phyloP scores from a whole-genome alignment of 768 basidiomycete genomes.

The Cystofilobasidium capitatum region DNA sequence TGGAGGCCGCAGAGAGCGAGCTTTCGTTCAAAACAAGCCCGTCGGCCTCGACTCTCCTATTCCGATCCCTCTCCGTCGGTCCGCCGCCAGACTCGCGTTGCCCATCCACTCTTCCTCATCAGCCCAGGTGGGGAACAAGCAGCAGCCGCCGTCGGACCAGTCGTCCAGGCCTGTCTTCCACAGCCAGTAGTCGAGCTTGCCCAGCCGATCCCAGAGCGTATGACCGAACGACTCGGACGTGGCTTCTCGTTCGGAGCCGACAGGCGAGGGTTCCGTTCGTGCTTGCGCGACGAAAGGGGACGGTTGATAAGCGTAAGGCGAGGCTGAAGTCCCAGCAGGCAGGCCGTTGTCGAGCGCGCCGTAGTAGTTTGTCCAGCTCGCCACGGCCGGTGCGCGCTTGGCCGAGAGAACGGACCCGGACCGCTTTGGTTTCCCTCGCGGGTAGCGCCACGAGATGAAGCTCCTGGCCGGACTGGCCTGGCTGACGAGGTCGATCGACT shows the following conservation, averaged over 20 bases:
- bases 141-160: neutral
- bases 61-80: neutral
- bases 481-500: neutral
- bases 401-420: neutral
- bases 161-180: constrained; percentile 2
- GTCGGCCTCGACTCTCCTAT: too few species aligned
- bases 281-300: too few species aligned
- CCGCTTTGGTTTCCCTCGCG: neutral
- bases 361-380: neutral
- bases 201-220: neutral
- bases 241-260: neutral
- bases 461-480: neutral
- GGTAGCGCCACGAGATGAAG: constrained; percentile 1
- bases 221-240: neutral
- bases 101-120: neutral
- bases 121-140: neutral
- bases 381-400: constrained; percentile 2
- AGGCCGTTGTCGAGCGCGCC: neutral
- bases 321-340: too few species aligned
- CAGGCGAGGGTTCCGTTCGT: neutral
- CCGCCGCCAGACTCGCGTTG: neutral
- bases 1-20: too few species aligned
- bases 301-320: neutral
- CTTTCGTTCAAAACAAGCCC: too few species aligned
- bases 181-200: neutral